Evolutionary conservation across 2,329 filamentous ascomycete species (phyloP), one percentile per base, ranked within the genome.

Genomic region (Pyrenochaeta sp.): DNA sequence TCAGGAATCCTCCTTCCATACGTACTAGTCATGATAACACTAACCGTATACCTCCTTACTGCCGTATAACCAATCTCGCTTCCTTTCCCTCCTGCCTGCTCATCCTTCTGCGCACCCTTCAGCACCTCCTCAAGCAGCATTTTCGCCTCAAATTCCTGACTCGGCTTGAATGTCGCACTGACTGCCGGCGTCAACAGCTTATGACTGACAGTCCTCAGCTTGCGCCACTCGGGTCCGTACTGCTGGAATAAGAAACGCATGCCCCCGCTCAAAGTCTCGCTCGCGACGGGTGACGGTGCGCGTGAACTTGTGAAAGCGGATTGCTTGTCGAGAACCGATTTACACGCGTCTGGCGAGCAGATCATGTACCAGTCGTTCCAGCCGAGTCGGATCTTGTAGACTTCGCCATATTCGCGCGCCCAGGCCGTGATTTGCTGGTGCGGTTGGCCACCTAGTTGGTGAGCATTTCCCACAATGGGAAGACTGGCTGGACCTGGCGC

Each of bases 361-460:
- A 82, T 58, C 51, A 80, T 68, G 15, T 79, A 75, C 77, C 78
- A 82, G 52, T 79, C 73, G 41, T 80, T 72, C 75, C 77, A 79
- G 5, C 80, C 80, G 4, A 81, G 60, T 2, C 73, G 70, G 15
- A 82, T 63, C 50, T 75, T 75, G 67, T 75, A 81, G 4, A 81
- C 48, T n/a, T 81, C 78, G 31, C 80, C 80, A 60, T 79, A 80
- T 45, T 76, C 47, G 2, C 60, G 54, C 0, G 77, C 76, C 78
- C 78, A 81, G 46, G 66, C 42, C 0, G 60, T 62, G 40, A 75
- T 67, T 43, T 69, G 61, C 18, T 64, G 66, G 18, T 73, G 67
- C 10, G 74, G 69, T n/a, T 67, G 55, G 10, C 51, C 39, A n/a
- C 61, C 51, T 2, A 74, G 56, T 49, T 71, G 65, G 33, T 72